Conservation (phyloP, 2,329 filamentous ascomycete genomes). For the Dactylellina haptotyla region DNA sequence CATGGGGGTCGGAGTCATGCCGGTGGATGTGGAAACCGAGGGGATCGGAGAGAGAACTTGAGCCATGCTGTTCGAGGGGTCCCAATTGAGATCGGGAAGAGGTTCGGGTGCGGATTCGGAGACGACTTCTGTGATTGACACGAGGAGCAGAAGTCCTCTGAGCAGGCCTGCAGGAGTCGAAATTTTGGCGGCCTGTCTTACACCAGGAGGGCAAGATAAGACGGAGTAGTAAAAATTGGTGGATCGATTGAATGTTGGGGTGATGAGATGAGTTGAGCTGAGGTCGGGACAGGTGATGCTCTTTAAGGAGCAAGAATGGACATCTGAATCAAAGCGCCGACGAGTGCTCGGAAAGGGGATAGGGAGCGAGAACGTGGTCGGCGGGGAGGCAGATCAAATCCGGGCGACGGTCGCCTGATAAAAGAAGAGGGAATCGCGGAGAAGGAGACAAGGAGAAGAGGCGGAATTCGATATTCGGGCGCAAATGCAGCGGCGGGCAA, state of each 20-base stretch:
- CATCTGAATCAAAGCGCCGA: conserved; percentile 30
- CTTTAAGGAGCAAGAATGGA: conserved; percentile 31
- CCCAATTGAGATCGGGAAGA: conserved; percentile 22
- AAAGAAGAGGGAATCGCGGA: no score
- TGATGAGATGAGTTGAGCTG: conserved; percentile 1
- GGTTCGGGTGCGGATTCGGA: conserved; percentile 21
- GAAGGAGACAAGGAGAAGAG: no score
- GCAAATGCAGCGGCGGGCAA: no score
- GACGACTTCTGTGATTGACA: conserved; percentile 43
- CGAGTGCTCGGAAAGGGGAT: conserved; percentile 10
- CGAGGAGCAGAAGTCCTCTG: conserved; percentile 47
- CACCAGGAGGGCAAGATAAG: not conserved
- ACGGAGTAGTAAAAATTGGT: not conserved
- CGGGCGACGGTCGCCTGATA: no score
- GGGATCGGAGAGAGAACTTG: conserved; percentile 51
- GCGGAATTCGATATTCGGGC: no score
- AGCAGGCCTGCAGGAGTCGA: conserved; percentile 42
- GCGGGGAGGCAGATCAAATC: conserved; percentile 19
- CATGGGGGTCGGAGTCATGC: conserved; percentile 1
- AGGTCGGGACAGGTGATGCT: not conserved
- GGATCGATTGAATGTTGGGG: no score
- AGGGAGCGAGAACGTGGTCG: conserved; percentile 43
- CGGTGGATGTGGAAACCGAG: conserved; percentile 26
- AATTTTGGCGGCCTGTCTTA: conserved; percentile 50
- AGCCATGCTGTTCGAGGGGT: conserved; percentile 28